Base-by-base conservation (phyloP, 1,284 basidiomycete genomes). In the Trichosporon coremiiforme region DNA sequence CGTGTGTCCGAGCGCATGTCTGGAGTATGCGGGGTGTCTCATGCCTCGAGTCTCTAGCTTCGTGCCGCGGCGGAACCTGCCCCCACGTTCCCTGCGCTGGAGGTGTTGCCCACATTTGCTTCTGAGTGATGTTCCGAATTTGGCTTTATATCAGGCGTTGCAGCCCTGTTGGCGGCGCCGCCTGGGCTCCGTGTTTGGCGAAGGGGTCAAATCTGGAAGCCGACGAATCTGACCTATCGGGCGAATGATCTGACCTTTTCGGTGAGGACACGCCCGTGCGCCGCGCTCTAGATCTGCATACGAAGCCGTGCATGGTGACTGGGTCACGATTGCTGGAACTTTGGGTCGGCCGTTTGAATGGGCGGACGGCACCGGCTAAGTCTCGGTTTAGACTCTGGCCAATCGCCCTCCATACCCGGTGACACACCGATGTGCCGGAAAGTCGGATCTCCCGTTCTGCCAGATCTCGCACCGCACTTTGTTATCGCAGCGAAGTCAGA, bases 391-490 rank as follows among this genome's bases (percentile, higher is more conserved):
- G 17, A n/a, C 41, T 25, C 41, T 45, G 41, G 41, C 41, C 41
- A 45, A 45, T 45, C 41, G 5, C 17, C 41, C 17, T 15, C 25
- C 41, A 45, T 9, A 8, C 3, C 17, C 41, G 41, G 41, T 45
- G 41, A 45, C 41, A 45, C 17, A 45, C 41, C 41, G 17, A 45
- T 45, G 41, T n/a, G 41, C 41, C 41, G 41, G 41, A 45, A 45
- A 45, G 41, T 45, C 41, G 41, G 41, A 45, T 45, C 41, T 45
- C 41, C 41, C 41, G 41, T 45, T 45, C 41, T 45, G 41, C 41
- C 41, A 45, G 41, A 45, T 45, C 41, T 45, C 41, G 41, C 41
- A 45, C 41, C 25, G 15, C 15, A 5, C 41, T 38, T 38, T n/a
- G 41, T 45, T 45, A 45, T 45, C 41, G n/a, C 9, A 45, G 15